Conservation (phyloP, 345 rosid species). For the Lagerstroemia speciosa region DNA sequence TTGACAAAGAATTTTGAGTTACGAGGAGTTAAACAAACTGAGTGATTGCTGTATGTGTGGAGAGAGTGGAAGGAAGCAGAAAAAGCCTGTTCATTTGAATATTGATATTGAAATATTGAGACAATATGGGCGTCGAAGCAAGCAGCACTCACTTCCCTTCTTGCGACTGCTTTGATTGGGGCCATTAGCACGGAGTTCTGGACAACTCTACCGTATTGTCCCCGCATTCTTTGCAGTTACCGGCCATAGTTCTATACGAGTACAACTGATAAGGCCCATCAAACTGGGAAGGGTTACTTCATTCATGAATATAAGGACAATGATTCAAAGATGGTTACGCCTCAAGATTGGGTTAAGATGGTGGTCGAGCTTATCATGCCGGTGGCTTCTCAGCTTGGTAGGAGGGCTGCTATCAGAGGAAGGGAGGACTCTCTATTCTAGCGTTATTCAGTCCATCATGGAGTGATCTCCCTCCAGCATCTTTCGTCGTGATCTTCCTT, state of each 20-base stretch:
- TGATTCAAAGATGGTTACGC: conserved; percentile 24
- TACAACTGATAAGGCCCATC: conserved; percentile 41
- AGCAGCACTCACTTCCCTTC: not conserved
- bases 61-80: too few species aligned
- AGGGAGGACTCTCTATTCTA: conserved; percentile 19
- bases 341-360: conserved; percentile 20
- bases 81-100: not conserved
- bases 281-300: conserved; percentile 21
- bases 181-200: not conserved
- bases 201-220: not conserved
- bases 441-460: conserved; percentile 18
- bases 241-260: conserved; percentile 46
- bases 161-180: not conserved
- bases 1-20: too few species aligned
- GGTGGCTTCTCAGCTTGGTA: conserved; percentile 18
- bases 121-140: not conserved
- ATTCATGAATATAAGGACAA: conserved; percentile 17
- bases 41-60: too few species aligned
- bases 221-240: conserved; percentile 23
- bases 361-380: conserved; percentile 24
- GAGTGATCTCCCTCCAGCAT: conserved; percentile 3
- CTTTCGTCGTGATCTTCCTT: not conserved
- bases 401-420: conserved; percentile 21
- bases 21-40: too few species aligned
- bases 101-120: not conserved